Percentiles rank a stretch among this genome's conserved stretches.
These are phyloP conservation scores for Malus orientalis DNA, from an alignment of 306 rosid genomes.

Conservation along the genomic window DNA sequence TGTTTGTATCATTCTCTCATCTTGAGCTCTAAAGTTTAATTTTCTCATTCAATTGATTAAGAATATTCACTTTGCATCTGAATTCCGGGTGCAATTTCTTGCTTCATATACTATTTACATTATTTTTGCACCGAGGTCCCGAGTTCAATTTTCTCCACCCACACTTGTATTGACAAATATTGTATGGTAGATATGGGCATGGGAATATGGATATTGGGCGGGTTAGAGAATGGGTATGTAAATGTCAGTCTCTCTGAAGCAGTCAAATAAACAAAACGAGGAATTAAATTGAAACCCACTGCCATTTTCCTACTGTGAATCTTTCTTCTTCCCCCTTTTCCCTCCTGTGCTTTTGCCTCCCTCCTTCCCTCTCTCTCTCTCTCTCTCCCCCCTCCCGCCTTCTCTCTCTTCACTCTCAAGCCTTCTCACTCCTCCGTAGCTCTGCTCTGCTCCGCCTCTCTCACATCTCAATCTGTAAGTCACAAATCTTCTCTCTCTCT, in stretches of 20 bases:
- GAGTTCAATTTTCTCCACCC: not conserved
- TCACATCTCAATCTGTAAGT: conserved; percentile 19
- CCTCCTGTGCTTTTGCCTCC: not conserved
- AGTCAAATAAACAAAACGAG: conserved; percentile 1
- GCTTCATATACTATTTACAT: no score
- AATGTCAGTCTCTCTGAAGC: not conserved
- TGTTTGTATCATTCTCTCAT: no score
- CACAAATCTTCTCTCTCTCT: not conserved
- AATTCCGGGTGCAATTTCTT: no score
- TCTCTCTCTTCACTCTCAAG: not conserved
- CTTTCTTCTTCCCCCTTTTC: not conserved
- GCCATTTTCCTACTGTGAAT: not conserved
- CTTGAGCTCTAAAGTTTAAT: no score
- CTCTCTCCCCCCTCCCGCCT: not conserved
- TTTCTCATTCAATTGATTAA: no score
- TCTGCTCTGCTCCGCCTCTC: not conserved
- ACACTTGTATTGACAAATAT: not conserved
- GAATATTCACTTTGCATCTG: no score
- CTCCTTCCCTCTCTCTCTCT: not conserved
- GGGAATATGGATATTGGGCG: not conserved
- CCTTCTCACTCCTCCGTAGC: not conserved
- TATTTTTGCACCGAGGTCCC: not conserved
- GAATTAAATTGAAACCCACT: conserved; percentile 15
- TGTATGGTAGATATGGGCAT: not conserved
- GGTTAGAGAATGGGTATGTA: not conserved